Conservation (phyloP, 371 early-diverging fungal genomes). For the Chytridiales sp. region DNA sequence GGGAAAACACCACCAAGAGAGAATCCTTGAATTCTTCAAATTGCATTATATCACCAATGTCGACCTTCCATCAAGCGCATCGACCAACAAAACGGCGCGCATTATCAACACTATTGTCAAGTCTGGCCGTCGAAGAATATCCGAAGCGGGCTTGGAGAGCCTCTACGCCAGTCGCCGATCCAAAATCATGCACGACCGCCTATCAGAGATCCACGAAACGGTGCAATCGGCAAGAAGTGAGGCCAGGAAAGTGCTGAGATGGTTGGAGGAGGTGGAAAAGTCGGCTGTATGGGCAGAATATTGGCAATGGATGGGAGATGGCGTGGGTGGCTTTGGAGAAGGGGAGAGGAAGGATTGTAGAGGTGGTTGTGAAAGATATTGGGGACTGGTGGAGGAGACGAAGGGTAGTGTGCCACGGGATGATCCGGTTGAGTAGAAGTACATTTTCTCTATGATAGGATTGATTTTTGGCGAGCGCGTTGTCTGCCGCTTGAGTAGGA, state of each 20-base stretch:
- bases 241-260: slow-evolving; percentile 3
- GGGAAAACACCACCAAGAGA: background rate
- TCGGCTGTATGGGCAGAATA: slow-evolving; percentile 33
- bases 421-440: too few species aligned
- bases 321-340: slow-evolving; percentile 11
- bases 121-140: too few species aligned
- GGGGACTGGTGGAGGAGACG: too few species aligned
- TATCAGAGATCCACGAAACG: slow-evolving; percentile 15
- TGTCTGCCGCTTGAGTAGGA: too few species aligned
- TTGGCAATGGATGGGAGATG: slow-evolving; percentile 39
- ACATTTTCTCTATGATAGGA: too few species aligned
- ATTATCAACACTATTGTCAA: too few species aligned
- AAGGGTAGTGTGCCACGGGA: too few species aligned
- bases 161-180: slow-evolving; percentile 7
- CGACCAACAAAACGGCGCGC: slow-evolving; percentile 8
- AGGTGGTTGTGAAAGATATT: too few species aligned
- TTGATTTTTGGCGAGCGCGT: too few species aligned
- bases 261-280: slow-evolving; percentile 28
- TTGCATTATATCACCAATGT: slow-evolving; percentile 12
- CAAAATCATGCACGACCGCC: slow-evolving; percentile 5
- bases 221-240: slow-evolving; percentile 18
- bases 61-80: slow-evolving; percentile 5
- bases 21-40: slow-evolving; percentile 8
- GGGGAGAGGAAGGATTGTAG: too few species aligned
- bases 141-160: slow-evolving; percentile 6